Evolutionary conservation across 768 basidiomycete species (phyloP).

Genomic region (Panaeolus cyanescens): DNA sequence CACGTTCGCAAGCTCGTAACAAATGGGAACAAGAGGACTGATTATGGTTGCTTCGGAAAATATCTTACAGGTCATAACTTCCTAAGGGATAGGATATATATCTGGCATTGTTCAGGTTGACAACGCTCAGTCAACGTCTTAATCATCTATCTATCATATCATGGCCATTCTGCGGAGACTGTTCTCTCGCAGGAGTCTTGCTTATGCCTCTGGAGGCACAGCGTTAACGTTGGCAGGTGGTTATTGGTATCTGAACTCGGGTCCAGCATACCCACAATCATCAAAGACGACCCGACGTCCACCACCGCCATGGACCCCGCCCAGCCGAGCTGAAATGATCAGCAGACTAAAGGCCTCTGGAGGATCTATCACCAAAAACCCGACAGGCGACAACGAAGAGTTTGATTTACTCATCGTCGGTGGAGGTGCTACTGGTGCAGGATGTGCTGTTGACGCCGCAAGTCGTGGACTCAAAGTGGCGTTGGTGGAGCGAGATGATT

Average conservation of each 20-base stretch:
- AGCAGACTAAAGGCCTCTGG: slow-evolving; percentile 53
- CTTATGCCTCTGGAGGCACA: slow-evolving; percentile 53
- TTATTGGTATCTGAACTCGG: slow-evolving; percentile 75
- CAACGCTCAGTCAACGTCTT: not conserved
- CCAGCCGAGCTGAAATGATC: slow-evolving; percentile 67
- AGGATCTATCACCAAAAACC: slow-evolving; percentile 13
- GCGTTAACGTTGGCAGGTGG: slow-evolving; percentile 55
- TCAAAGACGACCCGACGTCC: slow-evolving; percentile 70
- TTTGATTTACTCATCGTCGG: slow-evolving; percentile 61
- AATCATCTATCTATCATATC: not conserved
- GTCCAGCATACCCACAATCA: slow-evolving; percentile 64
- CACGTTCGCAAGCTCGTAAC: not conserved
- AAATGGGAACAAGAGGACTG: slow-evolving; percentile 3
- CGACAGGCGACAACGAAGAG: slow-evolving; percentile 18
- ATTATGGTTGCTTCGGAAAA: not conserved
- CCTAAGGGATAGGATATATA: not conserved
- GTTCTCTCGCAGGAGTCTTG: slow-evolving; percentile 59
- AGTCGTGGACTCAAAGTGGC: slow-evolving; percentile 91
- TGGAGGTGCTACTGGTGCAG: slow-evolving; percentile 95
- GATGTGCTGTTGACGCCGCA: slow-evolving; percentile 95
- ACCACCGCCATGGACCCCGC: slow-evolving; percentile 80
- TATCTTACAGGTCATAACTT: not conserved
- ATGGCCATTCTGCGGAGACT: slow-evolving; percentile 41
- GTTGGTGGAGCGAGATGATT: slow-evolving; percentile 92
- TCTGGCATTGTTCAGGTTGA: not conserved